Evolutionary conservation across 345 rosid genomes (phyloP).

Genomic region (Murraya koenigii): DNA sequence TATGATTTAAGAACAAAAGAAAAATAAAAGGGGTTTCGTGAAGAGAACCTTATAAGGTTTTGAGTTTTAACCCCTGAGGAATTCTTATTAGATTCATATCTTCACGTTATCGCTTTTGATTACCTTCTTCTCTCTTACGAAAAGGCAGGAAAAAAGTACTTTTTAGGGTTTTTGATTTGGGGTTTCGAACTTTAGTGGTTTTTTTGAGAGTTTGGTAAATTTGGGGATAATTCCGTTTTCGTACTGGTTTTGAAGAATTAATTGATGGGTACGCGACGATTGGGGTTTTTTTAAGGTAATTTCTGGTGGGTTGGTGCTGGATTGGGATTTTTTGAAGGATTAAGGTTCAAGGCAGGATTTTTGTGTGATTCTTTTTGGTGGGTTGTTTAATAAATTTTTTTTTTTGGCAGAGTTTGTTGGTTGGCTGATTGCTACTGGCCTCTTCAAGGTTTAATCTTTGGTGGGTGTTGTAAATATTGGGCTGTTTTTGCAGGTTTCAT

Average conservation of each 20-base stretch:
- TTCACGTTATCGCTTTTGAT: constrained; percentile 52
- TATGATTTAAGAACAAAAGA: not conserved
- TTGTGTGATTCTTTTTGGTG: constrained; percentile 15
- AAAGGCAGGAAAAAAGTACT: not conserved
- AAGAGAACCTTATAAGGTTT: constrained; percentile 32
- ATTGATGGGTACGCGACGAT: constrained; percentile 23
- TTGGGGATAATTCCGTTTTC: constrained; percentile 14
- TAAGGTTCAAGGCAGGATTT: constrained; percentile 16
- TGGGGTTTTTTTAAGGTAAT: constrained; percentile 24
- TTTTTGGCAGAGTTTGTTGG: constrained; percentile 17
- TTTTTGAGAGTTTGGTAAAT: not conserved
- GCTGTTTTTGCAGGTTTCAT: constrained; percentile 16
- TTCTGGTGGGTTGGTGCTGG: constrained; percentile 16
- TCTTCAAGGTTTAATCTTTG: not conserved
- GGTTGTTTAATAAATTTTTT: not conserved
- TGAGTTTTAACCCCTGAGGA: constrained; percentile 12
- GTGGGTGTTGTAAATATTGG: constrained; percentile 12
- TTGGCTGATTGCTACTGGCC: not conserved
- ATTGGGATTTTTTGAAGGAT: constrained; percentile 26
- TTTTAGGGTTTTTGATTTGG: constrained; percentile 5
- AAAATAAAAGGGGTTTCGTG: constrained; percentile 45
- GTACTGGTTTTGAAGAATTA: constrained; percentile 11
- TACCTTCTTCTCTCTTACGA: constrained; percentile 6
- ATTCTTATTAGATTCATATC: constrained; percentile 36
- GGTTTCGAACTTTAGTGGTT: not conserved